Percentiles rank a stretch among this genome's conserved stretches.
Evolutionary conservation across 345 rosid genomes (phyloP).

Genomic region (Gossypium rotundifolium): DNA sequence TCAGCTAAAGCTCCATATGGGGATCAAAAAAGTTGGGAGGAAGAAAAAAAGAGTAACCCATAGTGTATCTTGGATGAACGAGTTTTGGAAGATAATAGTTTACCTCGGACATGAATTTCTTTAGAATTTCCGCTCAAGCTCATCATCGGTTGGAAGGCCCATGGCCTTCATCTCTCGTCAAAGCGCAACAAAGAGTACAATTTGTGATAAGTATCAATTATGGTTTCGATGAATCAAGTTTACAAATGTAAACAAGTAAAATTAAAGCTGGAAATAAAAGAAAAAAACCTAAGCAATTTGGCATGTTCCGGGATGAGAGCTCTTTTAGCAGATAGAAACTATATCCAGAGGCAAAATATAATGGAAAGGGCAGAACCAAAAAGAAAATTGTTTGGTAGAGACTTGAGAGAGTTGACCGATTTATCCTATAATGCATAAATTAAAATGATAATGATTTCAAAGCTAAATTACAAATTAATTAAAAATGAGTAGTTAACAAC

Average conservation of each 20-base stretch:
- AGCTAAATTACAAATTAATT: too few species aligned
- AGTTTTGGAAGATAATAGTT: not conserved
- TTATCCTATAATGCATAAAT: too few species aligned
- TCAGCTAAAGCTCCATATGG: not conserved
- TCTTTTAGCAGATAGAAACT: not conserved
- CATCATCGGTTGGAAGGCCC: constrained; percentile 91
- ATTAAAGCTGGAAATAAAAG: not conserved
- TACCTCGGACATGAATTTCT: constrained; percentile 89
- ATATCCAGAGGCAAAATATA: not conserved
- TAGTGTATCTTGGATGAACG: not conserved
- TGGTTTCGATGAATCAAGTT: not conserved
- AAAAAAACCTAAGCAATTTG: not conserved
- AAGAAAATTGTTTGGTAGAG: too few species aligned
- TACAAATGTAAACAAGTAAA: not conserved
- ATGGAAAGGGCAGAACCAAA: not conserved
- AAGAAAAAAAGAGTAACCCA: too few species aligned
- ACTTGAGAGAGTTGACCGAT: too few species aligned
- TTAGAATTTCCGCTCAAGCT: constrained; percentile 68
- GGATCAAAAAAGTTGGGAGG: not conserved
- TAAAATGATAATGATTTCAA: too few species aligned
- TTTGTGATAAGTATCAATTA: not conserved
- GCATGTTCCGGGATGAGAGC: not conserved
- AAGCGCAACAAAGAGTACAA: too few species aligned
- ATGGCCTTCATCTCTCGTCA: constrained; percentile 85
- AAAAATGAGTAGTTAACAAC: too few species aligned